phyloP scores from a whole-genome alignment of 2,329 filamentous ascomycete species.

The Talaromyces sp. region DNA sequence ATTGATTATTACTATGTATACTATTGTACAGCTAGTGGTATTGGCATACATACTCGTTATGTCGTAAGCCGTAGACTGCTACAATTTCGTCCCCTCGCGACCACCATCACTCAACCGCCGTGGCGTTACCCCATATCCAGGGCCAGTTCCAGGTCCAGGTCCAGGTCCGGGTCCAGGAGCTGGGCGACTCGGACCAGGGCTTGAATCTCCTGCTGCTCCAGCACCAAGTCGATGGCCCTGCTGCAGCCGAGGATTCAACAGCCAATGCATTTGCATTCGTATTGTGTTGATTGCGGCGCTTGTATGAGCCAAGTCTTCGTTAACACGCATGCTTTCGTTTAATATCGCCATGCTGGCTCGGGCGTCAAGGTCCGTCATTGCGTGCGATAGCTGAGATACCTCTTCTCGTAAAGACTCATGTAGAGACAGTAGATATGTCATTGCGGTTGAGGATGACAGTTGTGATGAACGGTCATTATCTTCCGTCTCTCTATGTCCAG shows the following conservation, averaged over 20 bases:
- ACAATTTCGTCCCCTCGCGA: constrained; percentile 43
- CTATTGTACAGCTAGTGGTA: neutral
- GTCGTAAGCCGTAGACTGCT: constrained; percentile 12
- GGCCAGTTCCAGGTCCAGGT: constrained; percentile 25
- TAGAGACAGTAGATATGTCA: constrained; percentile 60
- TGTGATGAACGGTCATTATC: constrained; percentile 26
- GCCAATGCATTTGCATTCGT: constrained; percentile 62
- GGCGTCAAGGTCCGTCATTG: constrained; percentile 59
- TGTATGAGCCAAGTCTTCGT: constrained; percentile 62
- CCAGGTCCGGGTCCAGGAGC: constrained; percentile 27
- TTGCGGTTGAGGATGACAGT: constrained; percentile 40
- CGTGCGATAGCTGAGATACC: constrained; percentile 54
- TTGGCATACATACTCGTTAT: neutral
- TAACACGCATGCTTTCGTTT: constrained; percentile 61
- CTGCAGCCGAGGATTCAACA: constrained; percentile 58
- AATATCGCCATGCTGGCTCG: constrained; percentile 62
- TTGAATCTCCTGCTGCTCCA: constrained; percentile 22
- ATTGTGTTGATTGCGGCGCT: constrained; percentile 60
- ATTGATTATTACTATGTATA: neutral
- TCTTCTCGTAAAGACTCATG: constrained; percentile 63
- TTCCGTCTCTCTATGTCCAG: constrained; percentile 14
- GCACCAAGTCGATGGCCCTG: constrained; percentile 30
- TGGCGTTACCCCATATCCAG: constrained; percentile 25
- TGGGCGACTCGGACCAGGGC: constrained; percentile 22
- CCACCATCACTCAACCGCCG: constrained; percentile 42